phyloP scores from a whole-genome alignment of 2,329 filamentous ascomycete species.

The Fusarium nanum region DNA sequence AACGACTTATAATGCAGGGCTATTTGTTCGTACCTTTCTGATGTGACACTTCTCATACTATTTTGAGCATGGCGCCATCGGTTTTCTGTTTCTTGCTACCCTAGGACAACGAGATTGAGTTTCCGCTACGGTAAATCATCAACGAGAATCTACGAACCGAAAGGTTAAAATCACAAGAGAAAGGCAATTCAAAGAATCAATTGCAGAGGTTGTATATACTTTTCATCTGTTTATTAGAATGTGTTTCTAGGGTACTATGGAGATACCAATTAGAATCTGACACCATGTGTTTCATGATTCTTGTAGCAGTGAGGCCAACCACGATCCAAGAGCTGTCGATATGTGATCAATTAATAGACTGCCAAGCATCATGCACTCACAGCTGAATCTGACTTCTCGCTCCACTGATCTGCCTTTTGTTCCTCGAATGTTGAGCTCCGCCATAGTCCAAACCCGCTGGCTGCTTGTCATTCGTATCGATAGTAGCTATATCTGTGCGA shows the following conservation, averaged over 20 bases:
- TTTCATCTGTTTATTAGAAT: background rate
- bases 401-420: slow-evolving; percentile 13
- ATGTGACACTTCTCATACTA: background rate
- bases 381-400: background rate
- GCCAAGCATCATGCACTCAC: background rate
- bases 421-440: background rate
- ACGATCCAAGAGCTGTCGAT: background rate
- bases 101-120: background rate
- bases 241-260: background rate
- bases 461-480: background rate
- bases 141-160: background rate
- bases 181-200: background rate
- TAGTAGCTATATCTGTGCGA: background rate
- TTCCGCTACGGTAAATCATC: background rate
- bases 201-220: background rate
- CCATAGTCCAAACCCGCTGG: background rate
- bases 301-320: slow-evolving; percentile 1
- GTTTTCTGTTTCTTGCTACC: background rate
- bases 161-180: background rate
- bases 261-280: slow-evolving; percentile 5
- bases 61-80: slow-evolving; percentile 14
- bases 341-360: slow-evolving; percentile 1
- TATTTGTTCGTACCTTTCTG: slow-evolving; percentile 4
- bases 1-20: background rate
- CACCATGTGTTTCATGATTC: slow-evolving; percentile 3